Conservation (phyloP, 2,329 filamentous ascomycete genomes). For the Cladophialophora yegresii region DNA sequence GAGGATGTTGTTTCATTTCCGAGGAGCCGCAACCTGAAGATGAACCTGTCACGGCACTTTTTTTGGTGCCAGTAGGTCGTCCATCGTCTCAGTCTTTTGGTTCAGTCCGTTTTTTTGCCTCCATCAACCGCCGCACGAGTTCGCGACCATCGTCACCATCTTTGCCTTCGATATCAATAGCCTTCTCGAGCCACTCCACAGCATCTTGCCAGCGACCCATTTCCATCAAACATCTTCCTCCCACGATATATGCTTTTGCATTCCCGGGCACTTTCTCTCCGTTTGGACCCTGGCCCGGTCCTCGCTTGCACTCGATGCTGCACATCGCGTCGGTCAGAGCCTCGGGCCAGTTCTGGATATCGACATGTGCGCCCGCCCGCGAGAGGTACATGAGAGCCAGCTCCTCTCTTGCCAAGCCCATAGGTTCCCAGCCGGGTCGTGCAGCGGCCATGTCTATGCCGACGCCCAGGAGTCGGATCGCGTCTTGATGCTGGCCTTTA, state of each 20-base stretch:
- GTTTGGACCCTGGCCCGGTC: conserved; percentile 32
- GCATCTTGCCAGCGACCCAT: conserved; percentile 88
- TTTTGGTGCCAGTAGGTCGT: neutral
- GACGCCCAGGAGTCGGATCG: conserved; percentile 78
- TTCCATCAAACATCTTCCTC: conserved; percentile 81
- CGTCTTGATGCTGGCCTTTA: conserved; percentile 72
- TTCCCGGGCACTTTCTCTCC: conserved; percentile 63
- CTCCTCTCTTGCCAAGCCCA: conserved; percentile 81
- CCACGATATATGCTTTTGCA: conserved; percentile 91
- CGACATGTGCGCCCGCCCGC: conserved; percentile 87
- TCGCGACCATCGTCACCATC: conserved; percentile 53
- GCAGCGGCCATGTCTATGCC: conserved; percentile 84
- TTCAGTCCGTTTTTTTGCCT: conserved; percentile 50
- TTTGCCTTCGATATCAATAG: conserved; percentile 77
- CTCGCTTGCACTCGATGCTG: conserved; percentile 76
- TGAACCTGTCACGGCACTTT: neutral
- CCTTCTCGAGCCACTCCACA: conserved; percentile 71
- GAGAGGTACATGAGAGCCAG: conserved; percentile 77
- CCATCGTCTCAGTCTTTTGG: conserved; percentile 16
- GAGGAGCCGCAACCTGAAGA: neutral
- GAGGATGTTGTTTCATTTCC: neutral
- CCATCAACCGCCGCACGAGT: conserved; percentile 61
- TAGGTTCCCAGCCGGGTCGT: conserved; percentile 85
- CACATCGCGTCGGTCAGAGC: conserved; percentile 83
- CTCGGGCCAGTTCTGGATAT: conserved; percentile 76